These are phyloP conservation scores for Hygrophorus pudorinus DNA, from an alignment of 768 basidiomycete genomes.

Conservation along the genomic window DNA sequence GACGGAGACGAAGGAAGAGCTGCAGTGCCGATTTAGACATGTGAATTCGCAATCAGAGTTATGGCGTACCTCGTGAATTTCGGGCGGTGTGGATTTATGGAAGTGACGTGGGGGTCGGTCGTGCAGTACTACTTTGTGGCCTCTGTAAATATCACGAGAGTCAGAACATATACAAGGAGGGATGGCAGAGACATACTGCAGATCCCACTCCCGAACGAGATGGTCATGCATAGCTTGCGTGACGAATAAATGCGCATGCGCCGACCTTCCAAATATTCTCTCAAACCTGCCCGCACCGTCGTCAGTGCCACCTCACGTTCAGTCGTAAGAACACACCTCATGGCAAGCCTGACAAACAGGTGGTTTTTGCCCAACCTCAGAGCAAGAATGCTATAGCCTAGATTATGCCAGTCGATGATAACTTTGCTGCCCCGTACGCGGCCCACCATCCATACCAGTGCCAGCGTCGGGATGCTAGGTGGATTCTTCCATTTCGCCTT, in stretches of 20 bases:
- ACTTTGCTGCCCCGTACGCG: slow-evolving; percentile 66
- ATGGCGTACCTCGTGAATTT: slow-evolving; percentile 61
- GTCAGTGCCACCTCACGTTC: not conserved
- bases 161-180: not conserved
- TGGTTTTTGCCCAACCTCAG: slow-evolving; percentile 66
- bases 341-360: slow-evolving; percentile 62
- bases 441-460: slow-evolving; percentile 69
- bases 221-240: slow-evolving; percentile 76
- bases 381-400: slow-evolving; percentile 88
- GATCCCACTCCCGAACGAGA: slow-evolving; percentile 61
- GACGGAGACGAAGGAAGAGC: slow-evolving; percentile 43
- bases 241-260: slow-evolving; percentile 90
- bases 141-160: slow-evolving; percentile 34
- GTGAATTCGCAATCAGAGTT: not conserved
- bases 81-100: slow-evolving; percentile 54
- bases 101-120: slow-evolving; percentile 89
- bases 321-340: slow-evolving; percentile 38
- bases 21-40: slow-evolving; percentile 13
- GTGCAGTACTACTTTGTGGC: slow-evolving; percentile 68
- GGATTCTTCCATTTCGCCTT: slow-evolving; percentile 58
- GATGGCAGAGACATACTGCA: slow-evolving; percentile 45
- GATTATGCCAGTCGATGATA: slow-evolving; percentile 99
- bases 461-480: slow-evolving; percentile 89
- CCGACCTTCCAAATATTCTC: slow-evolving; percentile 60
- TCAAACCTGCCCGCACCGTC: slow-evolving; percentile 58